These are phyloP conservation scores for Geosmithia putterillii DNA, from an alignment of 2,329 filamentous ascomycete genomes.

Conservation along the genomic window DNA sequence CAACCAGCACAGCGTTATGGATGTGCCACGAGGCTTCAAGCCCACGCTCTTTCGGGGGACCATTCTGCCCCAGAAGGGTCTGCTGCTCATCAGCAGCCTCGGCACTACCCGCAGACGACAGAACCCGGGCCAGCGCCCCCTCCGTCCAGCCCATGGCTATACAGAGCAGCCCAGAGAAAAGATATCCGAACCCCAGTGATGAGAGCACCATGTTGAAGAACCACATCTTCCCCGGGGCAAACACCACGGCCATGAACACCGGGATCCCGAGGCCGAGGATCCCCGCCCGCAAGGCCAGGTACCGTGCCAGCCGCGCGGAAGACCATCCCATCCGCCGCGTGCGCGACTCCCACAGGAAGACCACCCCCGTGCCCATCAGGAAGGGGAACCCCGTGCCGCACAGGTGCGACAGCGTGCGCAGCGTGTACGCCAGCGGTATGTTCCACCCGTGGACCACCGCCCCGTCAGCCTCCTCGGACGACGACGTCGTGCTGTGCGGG, in stretches of 20 bases:
- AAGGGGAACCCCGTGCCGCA: conserved; percentile 33
- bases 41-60: too few species aligned
- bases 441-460: conserved; percentile 23
- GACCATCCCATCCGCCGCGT: conserved; percentile 17
- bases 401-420: conserved; percentile 29
- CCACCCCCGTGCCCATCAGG: conserved; percentile 31
- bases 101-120: conserved; percentile 8
- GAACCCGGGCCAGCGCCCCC: conserved; percentile 11
- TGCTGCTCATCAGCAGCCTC: background rate
- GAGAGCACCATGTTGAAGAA: conserved; percentile 30
- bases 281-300: conserved; percentile 23
- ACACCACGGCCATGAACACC: conserved; percentile 15
- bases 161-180: conserved; percentile 29
- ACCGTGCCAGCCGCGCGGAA: conserved; percentile 16
- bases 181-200: conserved; percentile 29
- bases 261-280: conserved; percentile 20
- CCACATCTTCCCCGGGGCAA: conserved; percentile 22
- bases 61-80: background rate
- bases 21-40: background rate
- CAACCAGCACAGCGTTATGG: background rate
- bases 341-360: conserved; percentile 30
- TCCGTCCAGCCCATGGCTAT: conserved; percentile 22
- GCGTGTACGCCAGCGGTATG: conserved; percentile 18
- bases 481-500: conserved; percentile 24
- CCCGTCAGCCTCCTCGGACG: conserved; percentile 21